These are phyloP conservation scores for Pseudonitzschia multiseries DNA, from an alignment of 108 stramenopile genomes.

Conservation along the genomic window DNA sequence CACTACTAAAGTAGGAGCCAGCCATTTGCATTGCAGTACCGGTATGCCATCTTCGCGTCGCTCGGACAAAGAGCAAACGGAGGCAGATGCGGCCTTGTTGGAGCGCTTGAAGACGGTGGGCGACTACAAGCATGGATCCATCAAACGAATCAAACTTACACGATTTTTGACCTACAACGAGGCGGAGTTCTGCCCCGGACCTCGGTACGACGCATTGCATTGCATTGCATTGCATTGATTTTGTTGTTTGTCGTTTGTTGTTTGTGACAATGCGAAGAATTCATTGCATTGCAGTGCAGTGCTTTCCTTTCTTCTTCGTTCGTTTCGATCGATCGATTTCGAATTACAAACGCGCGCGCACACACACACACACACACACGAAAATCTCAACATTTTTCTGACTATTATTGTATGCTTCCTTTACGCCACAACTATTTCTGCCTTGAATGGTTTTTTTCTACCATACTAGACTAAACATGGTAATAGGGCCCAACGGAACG, in stretches of 20 bases:
- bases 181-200: slow-evolving; percentile 69
- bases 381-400: not conserved
- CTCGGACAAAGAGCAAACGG: slow-evolving; percentile 13
- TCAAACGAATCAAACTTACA: slow-evolving; percentile 60
- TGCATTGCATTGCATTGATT: not conserved
- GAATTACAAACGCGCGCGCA: too few species aligned
- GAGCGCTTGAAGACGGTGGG: slow-evolving; percentile 33
- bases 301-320: not conserved
- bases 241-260: not conserved
- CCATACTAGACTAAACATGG: slow-evolving; percentile 90
- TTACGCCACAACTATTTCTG: too few species aligned
- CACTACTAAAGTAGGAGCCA: too few species aligned
- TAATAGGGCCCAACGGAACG: slow-evolving; percentile 93
- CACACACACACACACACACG: too few species aligned
- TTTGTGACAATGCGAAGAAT: too few species aligned
- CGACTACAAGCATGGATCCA: slow-evolving; percentile 76
- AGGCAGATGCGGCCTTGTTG: slow-evolving; percentile 3
- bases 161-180: slow-evolving; percentile 79
- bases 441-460: not conserved
- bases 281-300: not conserved
- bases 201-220: slow-evolving; percentile 49
- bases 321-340: too few species aligned
- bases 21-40: not conserved
- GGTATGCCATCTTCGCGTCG: slow-evolving; percentile 11
- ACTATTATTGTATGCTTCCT: not conserved